Percentiles rank a stretch among this genome's conserved stretches.
phyloP scores from a whole-genome alignment of 129 eudicot genomes.

The Lactuca sativa region DNA sequence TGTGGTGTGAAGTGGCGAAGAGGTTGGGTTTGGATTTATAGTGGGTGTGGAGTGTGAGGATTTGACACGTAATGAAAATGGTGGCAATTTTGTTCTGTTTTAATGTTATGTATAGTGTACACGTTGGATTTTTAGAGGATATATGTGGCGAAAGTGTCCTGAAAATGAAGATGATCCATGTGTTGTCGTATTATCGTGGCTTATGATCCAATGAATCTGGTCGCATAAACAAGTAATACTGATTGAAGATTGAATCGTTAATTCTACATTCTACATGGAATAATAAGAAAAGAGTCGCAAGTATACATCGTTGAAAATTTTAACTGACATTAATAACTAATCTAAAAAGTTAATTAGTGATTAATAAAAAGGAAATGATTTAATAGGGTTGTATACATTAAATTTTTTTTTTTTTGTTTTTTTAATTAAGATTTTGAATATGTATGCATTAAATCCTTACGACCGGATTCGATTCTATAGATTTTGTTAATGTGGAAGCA shows the following conservation, averaged over 20 bases:
- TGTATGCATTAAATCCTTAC: too few species aligned
- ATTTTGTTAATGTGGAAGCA: too few species aligned
- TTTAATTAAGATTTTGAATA: too few species aligned
- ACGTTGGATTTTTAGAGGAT: constrained; percentile 24
- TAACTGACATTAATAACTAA: too few species aligned
- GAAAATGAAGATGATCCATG: background rate
- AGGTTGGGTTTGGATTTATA: constrained; percentile 11
- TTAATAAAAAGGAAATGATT: too few species aligned
- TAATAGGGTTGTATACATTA: too few species aligned
- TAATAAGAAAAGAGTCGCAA: too few species aligned
- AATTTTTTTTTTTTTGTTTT: too few species aligned
- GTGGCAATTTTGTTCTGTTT: constrained; percentile 31
- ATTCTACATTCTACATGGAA: too few species aligned
- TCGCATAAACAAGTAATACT: background rate
- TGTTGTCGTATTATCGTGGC: background rate
- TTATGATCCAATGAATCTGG: constrained; percentile 8
- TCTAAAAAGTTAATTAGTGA: too few species aligned
- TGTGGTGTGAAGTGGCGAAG: constrained; percentile 20
- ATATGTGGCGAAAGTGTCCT: constrained; percentile 16
- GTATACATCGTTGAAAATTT: too few species aligned
- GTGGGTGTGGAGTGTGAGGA: constrained; percentile 8
- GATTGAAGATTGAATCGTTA: background rate
- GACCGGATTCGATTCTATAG: too few species aligned
- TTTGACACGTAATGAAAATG: constrained; percentile 28
- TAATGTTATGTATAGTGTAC: constrained; percentile 4